Conservation (phyloP, 1,284 basidiomycete genomes). For the Sanghuangporus baumii region DNA sequence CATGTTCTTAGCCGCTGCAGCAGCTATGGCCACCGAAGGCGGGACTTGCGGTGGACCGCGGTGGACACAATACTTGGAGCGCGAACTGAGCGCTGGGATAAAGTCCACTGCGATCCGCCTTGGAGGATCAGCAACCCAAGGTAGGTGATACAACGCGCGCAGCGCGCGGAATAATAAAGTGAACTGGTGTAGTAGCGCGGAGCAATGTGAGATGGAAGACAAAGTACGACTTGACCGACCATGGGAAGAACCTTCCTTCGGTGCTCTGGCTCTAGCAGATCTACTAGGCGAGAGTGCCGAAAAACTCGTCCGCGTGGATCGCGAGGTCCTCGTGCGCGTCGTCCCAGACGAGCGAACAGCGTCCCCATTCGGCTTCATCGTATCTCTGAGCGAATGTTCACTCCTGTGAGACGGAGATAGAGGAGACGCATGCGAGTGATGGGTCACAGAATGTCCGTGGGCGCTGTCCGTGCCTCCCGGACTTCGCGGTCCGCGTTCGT, state of each 20-base stretch:
- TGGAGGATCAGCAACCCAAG: slow-evolving; percentile 9
- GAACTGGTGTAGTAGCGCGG: neutral
- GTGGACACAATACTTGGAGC: neutral
- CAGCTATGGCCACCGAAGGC: neutral
- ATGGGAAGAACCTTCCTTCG: neutral
- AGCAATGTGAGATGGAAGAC: neutral
- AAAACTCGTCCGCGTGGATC: neutral
- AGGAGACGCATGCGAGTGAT: neutral
- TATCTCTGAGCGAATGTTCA: neutral
- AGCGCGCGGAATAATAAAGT: neutral
- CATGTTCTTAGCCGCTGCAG: neutral
- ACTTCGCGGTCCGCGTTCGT: neutral
- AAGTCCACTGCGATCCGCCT: slow-evolving; percentile 9
- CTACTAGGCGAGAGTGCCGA: neutral
- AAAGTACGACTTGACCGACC: neutral
- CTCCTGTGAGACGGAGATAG: neutral
- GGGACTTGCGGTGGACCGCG: neutral
- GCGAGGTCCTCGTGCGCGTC: neutral
- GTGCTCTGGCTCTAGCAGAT: neutral
- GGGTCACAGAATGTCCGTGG: neutral
- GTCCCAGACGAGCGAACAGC: neutral
- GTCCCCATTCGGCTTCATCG: neutral
- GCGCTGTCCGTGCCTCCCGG: neutral
- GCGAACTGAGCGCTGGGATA: slow-evolving; percentile 3
- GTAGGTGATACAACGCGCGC: slow-evolving; percentile 4